These are phyloP conservation scores for Lactifluus hygrophoroides DNA, from an alignment of 768 basidiomycete species.

Conservation along the genomic window DNA sequence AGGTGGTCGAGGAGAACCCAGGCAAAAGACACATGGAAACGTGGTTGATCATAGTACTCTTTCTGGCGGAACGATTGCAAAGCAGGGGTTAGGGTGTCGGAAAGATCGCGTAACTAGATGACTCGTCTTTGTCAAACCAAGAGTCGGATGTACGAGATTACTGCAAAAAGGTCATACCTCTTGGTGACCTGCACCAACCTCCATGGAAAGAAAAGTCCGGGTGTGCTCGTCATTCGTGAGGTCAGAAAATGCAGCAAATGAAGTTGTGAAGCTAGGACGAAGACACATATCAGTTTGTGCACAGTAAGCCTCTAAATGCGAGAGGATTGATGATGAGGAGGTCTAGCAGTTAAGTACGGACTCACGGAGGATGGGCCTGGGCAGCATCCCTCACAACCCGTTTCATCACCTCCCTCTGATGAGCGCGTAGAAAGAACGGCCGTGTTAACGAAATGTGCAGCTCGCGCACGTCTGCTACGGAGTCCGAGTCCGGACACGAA, in stretches of 20 bases:
- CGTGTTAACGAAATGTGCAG: constrained; percentile 84
- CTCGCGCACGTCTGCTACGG: constrained; percentile 29
- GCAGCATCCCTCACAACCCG: constrained; percentile 48
- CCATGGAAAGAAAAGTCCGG: constrained; percentile 70
- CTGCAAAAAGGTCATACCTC: constrained; percentile 41
- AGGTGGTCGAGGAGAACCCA: constrained; percentile 62
- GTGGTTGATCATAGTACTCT: constrained; percentile 69
- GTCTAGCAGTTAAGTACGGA: constrained; percentile 16
- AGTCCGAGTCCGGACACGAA: constrained; percentile 12
- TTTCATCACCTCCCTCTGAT: constrained; percentile 71
- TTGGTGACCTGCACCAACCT: constrained; percentile 75
- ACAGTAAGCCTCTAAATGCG: background rate
- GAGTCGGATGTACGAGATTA: background rate
- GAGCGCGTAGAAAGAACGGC: constrained; percentile 68
- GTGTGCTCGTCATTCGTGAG: constrained; percentile 75
- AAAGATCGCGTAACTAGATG: constrained; percentile 50
- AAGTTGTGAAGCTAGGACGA: constrained; percentile 51
- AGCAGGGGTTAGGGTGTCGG: constrained; percentile 47
- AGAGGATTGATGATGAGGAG: background rate
- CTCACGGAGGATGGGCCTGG: constrained; percentile 39
- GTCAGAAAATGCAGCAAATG: constrained; percentile 64
- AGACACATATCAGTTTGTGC: constrained; percentile 3
- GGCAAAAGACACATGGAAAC: constrained; percentile 84
- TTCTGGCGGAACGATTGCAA: constrained; percentile 60
- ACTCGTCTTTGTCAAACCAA: background rate